Evolutionary conservation across 2,329 filamentous ascomycete species (phyloP), one percentile per base, ranked within the genome.

Genomic region (Pleurostoma richardsiae): DNA sequence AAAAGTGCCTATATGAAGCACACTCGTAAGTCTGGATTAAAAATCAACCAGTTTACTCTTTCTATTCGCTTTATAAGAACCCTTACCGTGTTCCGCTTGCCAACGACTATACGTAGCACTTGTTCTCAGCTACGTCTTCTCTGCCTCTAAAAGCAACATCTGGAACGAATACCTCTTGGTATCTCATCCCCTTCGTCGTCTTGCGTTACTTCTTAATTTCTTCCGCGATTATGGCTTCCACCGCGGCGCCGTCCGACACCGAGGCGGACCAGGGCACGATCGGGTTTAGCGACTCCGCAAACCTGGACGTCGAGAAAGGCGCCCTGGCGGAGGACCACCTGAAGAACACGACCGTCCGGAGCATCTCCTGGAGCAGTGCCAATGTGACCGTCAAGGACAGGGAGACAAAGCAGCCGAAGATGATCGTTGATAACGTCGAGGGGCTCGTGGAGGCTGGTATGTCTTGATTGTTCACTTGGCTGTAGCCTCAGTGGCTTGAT

Each of bases 331-430:
- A 69, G 40, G 71, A 73, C 41, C 76, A 83, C 53, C 67, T 86
- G 27, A 66, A 70, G 40, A 90, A 90, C 65, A 75, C 76, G 11
- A 77, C 76, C 1, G 80, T 91, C 39, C 70, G 74, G 29, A 80
- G 66, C 55, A 80, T 90, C 53, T 73, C 79, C 4, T 92, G 88
- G 86, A 70, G 73, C 41, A 71, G 76, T 45, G 69, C 90, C 43
- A 82, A 75, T 0, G 87, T 91, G 42, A 83, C 76, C 0, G 86
- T 92, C 53, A 87, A 88, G 56, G 86, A 91, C 62, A 73, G 92
- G 4, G 72, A 80, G 51, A 83, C 83, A 1, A 84, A 85, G 55
- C 59, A 79, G 51, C 72, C 79, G 2, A 80, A 82, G 54, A 70
- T 75, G 19, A 82, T 91, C 48, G 72, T 91, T 4, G 73, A 78